Evolutionary conservation across 1,284 basidiomycete genomes (phyloP).

Genomic region (Moesziomyces globuligerus): DNA sequence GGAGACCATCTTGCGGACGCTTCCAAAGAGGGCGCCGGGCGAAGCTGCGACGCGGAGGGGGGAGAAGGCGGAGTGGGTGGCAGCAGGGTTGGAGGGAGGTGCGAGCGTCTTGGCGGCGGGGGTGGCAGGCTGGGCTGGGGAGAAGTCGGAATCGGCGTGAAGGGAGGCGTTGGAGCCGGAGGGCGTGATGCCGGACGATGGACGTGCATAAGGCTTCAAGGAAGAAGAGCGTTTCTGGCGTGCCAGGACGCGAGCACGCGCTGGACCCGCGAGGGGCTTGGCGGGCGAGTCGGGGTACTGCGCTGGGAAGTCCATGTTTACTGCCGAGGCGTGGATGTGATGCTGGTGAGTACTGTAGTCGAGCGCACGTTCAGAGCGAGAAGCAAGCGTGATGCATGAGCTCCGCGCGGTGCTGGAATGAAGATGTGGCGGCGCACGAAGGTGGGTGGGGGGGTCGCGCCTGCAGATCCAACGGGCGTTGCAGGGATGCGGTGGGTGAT

Average conservation of each 20-base stretch:
- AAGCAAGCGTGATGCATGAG: too few species aligned
- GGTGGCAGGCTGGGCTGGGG: constrained; percentile 18
- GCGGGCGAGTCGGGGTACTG: constrained; percentile 51
- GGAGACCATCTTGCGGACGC: constrained; percentile 50
- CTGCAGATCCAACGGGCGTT: too few species aligned
- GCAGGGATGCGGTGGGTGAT: too few species aligned
- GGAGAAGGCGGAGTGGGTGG: constrained; percentile 36
- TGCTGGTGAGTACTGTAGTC: too few species aligned
- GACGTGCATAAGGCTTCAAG: constrained; percentile 47
- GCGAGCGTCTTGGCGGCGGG: constrained; percentile 30
- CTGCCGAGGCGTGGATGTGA: too few species aligned
- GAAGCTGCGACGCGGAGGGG: constrained; percentile 43
- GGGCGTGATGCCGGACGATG: constrained; percentile 10
- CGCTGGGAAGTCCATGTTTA: constrained; percentile 46
- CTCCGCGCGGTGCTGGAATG: not conserved
- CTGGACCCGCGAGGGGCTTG: constrained; percentile 39
- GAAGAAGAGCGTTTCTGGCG: constrained; percentile 43
- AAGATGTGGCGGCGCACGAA: not conserved
- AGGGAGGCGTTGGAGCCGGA: constrained; percentile 22
- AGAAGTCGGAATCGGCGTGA: constrained; percentile 14
- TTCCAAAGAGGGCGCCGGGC: constrained; percentile 46
- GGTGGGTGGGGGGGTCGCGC: too few species aligned
- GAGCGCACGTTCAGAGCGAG: too few species aligned
- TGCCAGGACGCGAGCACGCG: constrained; percentile 38
- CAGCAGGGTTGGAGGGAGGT: constrained; percentile 9